Conservation (phyloP, 805 yeast genomes). For the Candida jianshihensis region DNA sequence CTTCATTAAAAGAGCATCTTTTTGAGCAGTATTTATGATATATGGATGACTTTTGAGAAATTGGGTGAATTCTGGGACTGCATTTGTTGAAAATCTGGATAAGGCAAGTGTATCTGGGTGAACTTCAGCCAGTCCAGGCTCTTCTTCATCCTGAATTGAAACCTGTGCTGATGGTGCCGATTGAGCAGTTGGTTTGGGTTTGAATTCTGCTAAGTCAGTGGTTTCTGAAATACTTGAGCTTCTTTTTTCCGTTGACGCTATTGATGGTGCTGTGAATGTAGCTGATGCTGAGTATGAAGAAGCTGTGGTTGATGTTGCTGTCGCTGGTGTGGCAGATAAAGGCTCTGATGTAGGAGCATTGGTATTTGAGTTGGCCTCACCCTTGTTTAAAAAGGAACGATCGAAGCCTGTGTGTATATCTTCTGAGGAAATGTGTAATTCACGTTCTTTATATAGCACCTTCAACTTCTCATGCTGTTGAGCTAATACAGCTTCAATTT, state of each 20-base stretch:
- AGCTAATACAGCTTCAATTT: constrained; percentile 58
- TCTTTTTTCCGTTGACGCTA: no score
- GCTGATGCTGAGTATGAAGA: constrained; percentile 6
- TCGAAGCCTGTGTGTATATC: constrained; percentile 92
- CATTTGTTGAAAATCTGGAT: constrained; percentile 45
- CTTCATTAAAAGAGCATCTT: constrained; percentile 87
- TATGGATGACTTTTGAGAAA: constrained; percentile 49
- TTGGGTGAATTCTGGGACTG: constrained; percentile 42
- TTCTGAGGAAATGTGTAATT: constrained; percentile 74
- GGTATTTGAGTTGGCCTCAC: constrained; percentile 14
- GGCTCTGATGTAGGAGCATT: constrained; percentile 10
- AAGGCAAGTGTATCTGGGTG: constrained; percentile 31
- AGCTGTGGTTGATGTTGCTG: constrained; percentile 5
- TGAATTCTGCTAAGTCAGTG: no score
- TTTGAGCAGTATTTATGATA: constrained; percentile 76
- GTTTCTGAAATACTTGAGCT: no score
- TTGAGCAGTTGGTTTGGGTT: constrained; percentile 2
- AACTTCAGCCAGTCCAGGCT: constrained; percentile 13
- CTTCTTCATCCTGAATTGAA: constrained; percentile 13
- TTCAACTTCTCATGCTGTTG: constrained; percentile 63
- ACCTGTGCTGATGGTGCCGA: background rate
- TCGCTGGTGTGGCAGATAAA: constrained; percentile 14
- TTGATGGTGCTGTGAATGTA: constrained; percentile 5
- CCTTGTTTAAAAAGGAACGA: constrained; percentile 68
- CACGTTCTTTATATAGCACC: constrained; percentile 62